Conservation (phyloP, 139 green algal species). For the Tetraselmis striata region DNA sequence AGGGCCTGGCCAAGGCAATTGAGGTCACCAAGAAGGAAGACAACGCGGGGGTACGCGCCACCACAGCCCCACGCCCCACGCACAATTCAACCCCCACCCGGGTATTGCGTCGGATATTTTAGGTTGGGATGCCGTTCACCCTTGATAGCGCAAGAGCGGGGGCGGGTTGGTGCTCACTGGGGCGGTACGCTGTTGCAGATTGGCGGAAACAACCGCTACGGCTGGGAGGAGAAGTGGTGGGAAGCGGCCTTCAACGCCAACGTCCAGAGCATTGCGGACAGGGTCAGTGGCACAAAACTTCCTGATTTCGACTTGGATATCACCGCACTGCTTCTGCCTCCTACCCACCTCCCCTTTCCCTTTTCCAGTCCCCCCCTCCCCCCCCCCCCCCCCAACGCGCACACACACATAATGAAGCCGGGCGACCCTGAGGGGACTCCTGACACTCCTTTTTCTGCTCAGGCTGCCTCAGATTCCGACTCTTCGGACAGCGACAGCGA, state of each 20-base stretch:
- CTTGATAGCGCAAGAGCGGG: too few species aligned
- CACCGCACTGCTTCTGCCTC: background rate
- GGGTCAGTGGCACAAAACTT: background rate
- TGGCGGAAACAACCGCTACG: conserved; percentile 39
- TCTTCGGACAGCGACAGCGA: background rate
- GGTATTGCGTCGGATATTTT: too few species aligned
- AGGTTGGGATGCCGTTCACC: too few species aligned
- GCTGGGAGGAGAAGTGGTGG: conserved; percentile 72
- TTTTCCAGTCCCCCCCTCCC: too few species aligned
- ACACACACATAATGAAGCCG: too few species aligned
- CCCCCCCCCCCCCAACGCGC: too few species aligned
- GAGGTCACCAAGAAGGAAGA: conserved; percentile 83
- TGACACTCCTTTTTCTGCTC: conserved; percentile 16
- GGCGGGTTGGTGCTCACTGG: background rate
- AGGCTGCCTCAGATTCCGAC: background rate
- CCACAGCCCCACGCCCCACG: background rate
- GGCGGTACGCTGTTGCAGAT: conserved; percentile 35
- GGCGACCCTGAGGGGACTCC: too few species aligned
- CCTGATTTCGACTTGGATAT: background rate
- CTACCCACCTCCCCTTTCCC: background rate
- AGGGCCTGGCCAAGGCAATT: conserved; percentile 65
- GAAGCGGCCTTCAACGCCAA: conserved; percentile 65
- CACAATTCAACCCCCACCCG: background rate
- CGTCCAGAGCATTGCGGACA: conserved; percentile 24
- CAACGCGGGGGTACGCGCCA: conserved; percentile 51